Base-by-base conservation (phyloP, 2,329 filamentous ascomycete species). In the Camillea tinctor region DNA sequence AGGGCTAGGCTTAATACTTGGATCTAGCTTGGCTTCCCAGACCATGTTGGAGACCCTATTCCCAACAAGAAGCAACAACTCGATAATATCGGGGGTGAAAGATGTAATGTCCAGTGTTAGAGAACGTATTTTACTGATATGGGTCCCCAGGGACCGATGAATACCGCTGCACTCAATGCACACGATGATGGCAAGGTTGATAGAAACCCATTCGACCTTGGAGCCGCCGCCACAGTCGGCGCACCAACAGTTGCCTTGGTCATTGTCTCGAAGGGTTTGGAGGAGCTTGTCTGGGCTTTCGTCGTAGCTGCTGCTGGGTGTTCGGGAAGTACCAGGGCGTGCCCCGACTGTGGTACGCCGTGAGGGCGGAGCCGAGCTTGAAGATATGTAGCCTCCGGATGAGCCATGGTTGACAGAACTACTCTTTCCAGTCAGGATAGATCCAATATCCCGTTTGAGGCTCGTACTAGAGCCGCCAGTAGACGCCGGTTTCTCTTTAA, bases 151-250 rank as follows among this genome's bases (percentile, higher is more conserved):
- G 1, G 94, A 98, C 50, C 95, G 88, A 76, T 99, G 95, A 63
- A 99, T 97, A 64, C 95, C 95, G 73, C 93, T 97, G 77, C 95
- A 99, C 75, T 99, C 94, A 73, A 97, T 97, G 78, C 95, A 99
- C 20, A 99, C 84, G 57, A 99, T 89, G 61, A 99, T 97, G 52
- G 92, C 95, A 4, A 99, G 83, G 70, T 99, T 99, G 77, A 99
- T 97, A 0, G 95, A 98, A 24, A 98, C 95, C 95, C 95, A 99
- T 75, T 99, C 95, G 21, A 97, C 93, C 78, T 97, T 98, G 71
- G 88, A 86, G 36, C 90, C 89, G 7, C 93, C 96, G 11, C 92
- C 91, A 72, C 95, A 99, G 74, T 99, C 95, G 17, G 95, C 95
- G 73, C 95, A 99, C 84, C 90, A 91, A 67, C 87, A 89, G 75